Conservation (phyloP, 2,329 filamentous ascomycete genomes). For the Neonectria ditissima region DNA sequence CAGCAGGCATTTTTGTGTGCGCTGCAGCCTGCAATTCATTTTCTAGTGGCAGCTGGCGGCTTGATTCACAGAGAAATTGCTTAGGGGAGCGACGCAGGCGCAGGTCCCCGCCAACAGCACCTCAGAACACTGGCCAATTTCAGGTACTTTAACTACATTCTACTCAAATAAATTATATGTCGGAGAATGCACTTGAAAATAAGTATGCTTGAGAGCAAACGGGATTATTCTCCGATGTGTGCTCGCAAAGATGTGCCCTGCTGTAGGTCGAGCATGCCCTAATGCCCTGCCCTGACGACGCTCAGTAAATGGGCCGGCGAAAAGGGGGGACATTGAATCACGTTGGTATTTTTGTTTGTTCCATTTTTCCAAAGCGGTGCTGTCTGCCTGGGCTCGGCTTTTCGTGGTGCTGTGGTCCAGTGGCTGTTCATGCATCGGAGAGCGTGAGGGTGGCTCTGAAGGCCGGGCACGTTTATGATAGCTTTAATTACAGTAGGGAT, state of each 20-base stretch:
- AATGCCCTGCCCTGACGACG: neutral
- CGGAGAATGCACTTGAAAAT: neutral
- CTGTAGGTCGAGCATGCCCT: constrained; percentile 3
- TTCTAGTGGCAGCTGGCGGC: neutral
- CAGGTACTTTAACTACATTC: neutral
- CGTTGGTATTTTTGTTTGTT: neutral
- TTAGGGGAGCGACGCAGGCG: constrained; percentile 2
- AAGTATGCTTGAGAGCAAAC: neutral
- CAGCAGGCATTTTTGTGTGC: constrained; percentile 12
- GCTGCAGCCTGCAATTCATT: neutral
- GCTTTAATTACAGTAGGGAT: neutral
- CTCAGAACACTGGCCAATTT: neutral
- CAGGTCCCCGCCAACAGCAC: neutral
- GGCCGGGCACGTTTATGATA: neutral
- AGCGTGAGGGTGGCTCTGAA: too few species aligned
- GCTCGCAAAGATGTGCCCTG: neutral
- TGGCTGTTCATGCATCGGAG: neutral
- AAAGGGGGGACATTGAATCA: neutral
- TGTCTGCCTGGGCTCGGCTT: too few species aligned
- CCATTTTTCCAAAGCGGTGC: neutral
- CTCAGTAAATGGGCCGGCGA: neutral
- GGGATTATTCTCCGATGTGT: neutral
- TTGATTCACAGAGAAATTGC: neutral
- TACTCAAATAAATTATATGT: neutral
- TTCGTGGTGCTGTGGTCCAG: neutral